Evolutionary conservation across 805 yeast species (phyloP).

Genomic region (Kluyveromyces wickerhamii): DNA sequence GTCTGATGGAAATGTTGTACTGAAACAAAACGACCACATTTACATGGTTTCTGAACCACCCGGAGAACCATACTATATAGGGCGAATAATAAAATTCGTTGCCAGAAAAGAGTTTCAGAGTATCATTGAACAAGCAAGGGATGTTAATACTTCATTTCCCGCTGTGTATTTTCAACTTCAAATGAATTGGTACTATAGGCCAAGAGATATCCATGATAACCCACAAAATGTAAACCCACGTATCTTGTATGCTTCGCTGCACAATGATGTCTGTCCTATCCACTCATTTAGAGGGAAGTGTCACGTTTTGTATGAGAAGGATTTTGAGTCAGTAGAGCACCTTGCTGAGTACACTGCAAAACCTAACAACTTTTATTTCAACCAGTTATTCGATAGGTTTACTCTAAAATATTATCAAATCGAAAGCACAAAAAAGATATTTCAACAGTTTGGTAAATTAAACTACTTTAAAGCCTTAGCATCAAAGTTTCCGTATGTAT

Average conservation of each 20-base stretch:
- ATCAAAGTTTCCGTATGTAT: constrained; percentile 64
- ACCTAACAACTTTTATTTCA: constrained; percentile 77
- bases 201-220: constrained; percentile 68
- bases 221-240: constrained; percentile 50
- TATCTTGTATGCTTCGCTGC: constrained; percentile 74
- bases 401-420: constrained; percentile 78
- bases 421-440: constrained; percentile 51
- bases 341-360: constrained; percentile 36
- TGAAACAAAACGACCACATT: constrained; percentile 46
- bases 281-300: constrained; percentile 68
- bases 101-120: constrained; percentile 19
- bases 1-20: constrained; percentile 12
- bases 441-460: constrained; percentile 43
- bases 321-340: constrained; percentile 31
- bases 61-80: constrained; percentile 89
- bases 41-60: constrained; percentile 89
- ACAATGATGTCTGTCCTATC: constrained; percentile 75
- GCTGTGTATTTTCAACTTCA: constrained; percentile 52
- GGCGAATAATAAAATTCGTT: constrained; percentile 69
- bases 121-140: constrained; percentile 10
- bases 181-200: constrained; percentile 88
- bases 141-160: constrained; percentile 28
- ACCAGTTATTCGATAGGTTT: constrained; percentile 76
- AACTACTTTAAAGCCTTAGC: constrained; percentile 53
- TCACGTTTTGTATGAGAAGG: constrained; percentile 58